Base-by-base conservation (phyloP, 768 basidiomycete genomes). In the Cubamyces lactineus region DNA sequence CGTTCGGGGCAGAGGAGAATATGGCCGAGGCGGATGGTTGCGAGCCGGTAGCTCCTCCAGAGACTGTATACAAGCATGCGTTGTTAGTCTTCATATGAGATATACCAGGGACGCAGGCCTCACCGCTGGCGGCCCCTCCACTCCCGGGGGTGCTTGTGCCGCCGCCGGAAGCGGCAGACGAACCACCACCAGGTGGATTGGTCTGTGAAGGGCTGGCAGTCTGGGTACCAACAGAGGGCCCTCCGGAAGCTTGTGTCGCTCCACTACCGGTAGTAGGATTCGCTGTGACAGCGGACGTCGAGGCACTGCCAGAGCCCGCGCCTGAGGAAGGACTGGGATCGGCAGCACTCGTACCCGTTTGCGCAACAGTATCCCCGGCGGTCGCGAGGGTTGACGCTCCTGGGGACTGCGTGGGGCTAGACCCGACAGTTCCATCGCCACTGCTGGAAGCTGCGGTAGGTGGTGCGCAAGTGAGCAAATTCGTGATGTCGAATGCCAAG, bases 11-110 rank as follows among this genome's bases (percentile, higher is more conserved):
- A 12, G 30, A 24, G 21, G 42, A 13, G 34, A 42, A 45, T 19
- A 50, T 62, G 28, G 24, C 19, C 5, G 55, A 55, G 11, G 56
- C 41, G 12, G 61, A 57, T 13, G 60, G 48, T 24, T 57, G 56
- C 19, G 51, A 19, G 34, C 38, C 12, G 7, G 9, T 6, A 8
- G 26, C 34, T 15, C n/a, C 45, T 0, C 45, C 45, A 1, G 56
- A 12, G 19, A 38, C 8, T 9, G 55, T 41, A 2, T 6, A 34
- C 6, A 9, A 11, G 34, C 1, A 11, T 11, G 46, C 13, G 17
- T 16, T 12, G 9, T 43, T 8, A 15, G 24, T 17, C 15, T 1
- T 16, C 1, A 43, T 15, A 12, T 56, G 45, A 15, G 45, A 21
- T 13, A 7, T 3, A 2, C 17, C 24, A 15, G 26, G 12, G 4